Evolutionary conservation across 345 rosid species (phyloP).

Genomic region (Eucalyptus marginata): DNA sequence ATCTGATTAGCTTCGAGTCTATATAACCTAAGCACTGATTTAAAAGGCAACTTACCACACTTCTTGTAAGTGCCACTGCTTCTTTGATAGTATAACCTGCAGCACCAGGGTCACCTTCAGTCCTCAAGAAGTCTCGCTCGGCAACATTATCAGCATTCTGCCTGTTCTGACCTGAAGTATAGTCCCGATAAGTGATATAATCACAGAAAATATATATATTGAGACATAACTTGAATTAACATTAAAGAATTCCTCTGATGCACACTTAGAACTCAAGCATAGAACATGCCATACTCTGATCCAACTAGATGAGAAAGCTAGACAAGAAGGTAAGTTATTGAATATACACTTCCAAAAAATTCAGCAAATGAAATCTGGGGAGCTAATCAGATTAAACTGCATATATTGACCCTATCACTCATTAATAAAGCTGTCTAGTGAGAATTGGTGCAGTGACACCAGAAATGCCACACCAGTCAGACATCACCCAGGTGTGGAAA

Average conservation of each 20-base stretch:
- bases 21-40: not conserved
- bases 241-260: not conserved
- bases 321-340: not conserved
- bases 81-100: conserved; percentile 83
- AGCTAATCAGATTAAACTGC: not conserved
- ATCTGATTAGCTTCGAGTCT: not conserved
- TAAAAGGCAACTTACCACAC: conserved; percentile 45
- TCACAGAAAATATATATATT: not conserved
- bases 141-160: conserved; percentile 14
- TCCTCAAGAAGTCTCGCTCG: conserved; percentile 72
- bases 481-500: not conserved
- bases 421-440: not conserved
- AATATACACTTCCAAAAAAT: not conserved
- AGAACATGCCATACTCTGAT: not conserved
- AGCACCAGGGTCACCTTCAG: conserved; percentile 93
- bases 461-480: not conserved
- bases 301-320: not conserved
- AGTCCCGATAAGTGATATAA: not conserved
- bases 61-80: conserved; percentile 69
- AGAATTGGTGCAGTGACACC: not conserved
- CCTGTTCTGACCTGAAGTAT: not conserved
- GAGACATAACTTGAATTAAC: not conserved
- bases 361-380: not conserved
- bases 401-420: not conserved
- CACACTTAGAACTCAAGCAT: not conserved